phyloP scores from a whole-genome alignment of 768 basidiomycete species.

The Austroboletus eburneus region DNA sequence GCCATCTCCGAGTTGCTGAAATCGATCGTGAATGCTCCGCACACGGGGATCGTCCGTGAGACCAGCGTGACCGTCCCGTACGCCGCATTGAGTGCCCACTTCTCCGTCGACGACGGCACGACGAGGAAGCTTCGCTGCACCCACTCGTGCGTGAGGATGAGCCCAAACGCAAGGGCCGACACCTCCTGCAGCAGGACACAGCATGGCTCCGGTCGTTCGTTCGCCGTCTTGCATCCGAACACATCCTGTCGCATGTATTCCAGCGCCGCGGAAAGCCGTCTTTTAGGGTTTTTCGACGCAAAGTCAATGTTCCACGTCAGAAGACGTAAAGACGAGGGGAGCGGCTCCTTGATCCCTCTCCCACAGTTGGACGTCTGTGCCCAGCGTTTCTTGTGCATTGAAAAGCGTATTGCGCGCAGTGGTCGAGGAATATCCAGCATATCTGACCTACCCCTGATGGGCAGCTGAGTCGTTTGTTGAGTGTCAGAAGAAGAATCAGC shows the following conservation, averaged over 20 bases:
- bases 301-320: constrained; percentile 75
- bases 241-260: constrained; percentile 52
- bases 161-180: constrained; percentile 37
- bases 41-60: constrained; percentile 50
- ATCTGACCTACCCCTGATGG: constrained; percentile 12
- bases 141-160: constrained; percentile 57
- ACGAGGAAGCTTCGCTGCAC: constrained; percentile 56
- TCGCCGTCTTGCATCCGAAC: constrained; percentile 40
- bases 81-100: constrained; percentile 47
- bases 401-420: constrained; percentile 32
- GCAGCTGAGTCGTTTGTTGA: constrained; percentile 17
- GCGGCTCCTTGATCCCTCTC: constrained; percentile 30
- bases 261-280: constrained; percentile 47
- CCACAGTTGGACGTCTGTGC: constrained; percentile 33
- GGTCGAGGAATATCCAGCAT: constrained; percentile 26
- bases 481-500: constrained; percentile 26
- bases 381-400: constrained; percentile 31
- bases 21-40: constrained; percentile 45
- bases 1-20: constrained; percentile 49
- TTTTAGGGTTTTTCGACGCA: constrained; percentile 29
- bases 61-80: constrained; percentile 76
- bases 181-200: constrained; percentile 73
- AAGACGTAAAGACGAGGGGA: constrained; percentile 47
- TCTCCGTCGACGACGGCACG: constrained; percentile 47
- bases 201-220: constrained; percentile 50